phyloP scores from a whole-genome alignment of 2,329 filamentous ascomycete species.

The Zalaria obscura region DNA sequence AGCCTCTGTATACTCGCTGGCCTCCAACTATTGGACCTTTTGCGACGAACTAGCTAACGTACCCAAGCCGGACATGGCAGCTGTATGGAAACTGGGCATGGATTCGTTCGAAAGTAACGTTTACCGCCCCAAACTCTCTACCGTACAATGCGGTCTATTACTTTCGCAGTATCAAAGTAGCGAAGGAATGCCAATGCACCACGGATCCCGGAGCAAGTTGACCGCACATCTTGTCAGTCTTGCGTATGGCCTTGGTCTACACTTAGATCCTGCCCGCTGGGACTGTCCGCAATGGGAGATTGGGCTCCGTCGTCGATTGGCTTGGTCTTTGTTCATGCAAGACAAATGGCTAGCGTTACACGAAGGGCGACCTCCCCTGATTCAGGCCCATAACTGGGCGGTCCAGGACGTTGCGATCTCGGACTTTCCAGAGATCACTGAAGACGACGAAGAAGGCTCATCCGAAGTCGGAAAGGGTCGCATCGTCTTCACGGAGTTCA shows the following conservation, averaged over 20 bases:
- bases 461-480: slow-evolving; percentile 15
- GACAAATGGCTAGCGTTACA: slow-evolving; percentile 15
- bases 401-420: slow-evolving; percentile 10
- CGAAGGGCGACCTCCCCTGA: slow-evolving; percentile 14
- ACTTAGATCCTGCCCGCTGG: slow-evolving; percentile 16
- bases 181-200: slow-evolving; percentile 10
- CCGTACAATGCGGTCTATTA: slow-evolving; percentile 24
- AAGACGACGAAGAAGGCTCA: slow-evolving; percentile 14
- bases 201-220: slow-evolving; percentile 11
- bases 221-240: slow-evolving; percentile 23
- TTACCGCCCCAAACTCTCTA: slow-evolving; percentile 25
- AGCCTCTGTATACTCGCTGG: slow-evolving; percentile 48
- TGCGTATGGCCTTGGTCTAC: slow-evolving; percentile 24
- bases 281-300: slow-evolving; percentile 16
- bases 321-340: slow-evolving; percentile 16
- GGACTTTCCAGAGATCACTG: slow-evolving; percentile 17
- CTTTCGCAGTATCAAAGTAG: slow-evolving; percentile 21
- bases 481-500: slow-evolving; percentile 16
- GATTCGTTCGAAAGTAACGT: slow-evolving; percentile 22
- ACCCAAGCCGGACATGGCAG: slow-evolving; percentile 25
- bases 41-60: slow-evolving; percentile 36
- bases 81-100: slow-evolving; percentile 20
- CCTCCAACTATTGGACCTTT: slow-evolving; percentile 47
- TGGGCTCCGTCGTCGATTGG: slow-evolving; percentile 14
- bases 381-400: slow-evolving; percentile 13